Evolutionary conservation across 768 basidiomycete species (phyloP).

Genomic region (Galerina sulciceps): DNA sequence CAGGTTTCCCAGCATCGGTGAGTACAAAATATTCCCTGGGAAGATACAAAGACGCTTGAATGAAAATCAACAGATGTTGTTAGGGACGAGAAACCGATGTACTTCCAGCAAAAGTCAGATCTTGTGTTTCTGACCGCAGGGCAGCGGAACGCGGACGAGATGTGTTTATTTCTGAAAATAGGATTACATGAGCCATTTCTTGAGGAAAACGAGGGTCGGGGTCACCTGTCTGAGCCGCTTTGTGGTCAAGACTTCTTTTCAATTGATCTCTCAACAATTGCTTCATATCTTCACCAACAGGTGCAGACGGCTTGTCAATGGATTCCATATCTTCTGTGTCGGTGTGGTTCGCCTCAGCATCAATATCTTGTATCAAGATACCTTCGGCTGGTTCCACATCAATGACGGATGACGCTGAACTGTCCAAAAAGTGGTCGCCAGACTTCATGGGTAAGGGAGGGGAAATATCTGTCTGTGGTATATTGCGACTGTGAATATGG

Average conservation of each 20-base stretch:
- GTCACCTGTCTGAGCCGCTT: constrained; percentile 54
- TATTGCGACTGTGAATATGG: constrained; percentile 56
- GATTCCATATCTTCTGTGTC: constrained; percentile 54
- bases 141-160: constrained; percentile 34
- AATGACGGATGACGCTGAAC: constrained; percentile 73
- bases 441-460: constrained; percentile 23
- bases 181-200: not conserved
- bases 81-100: constrained; percentile 1
- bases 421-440: constrained; percentile 48
- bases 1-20: constrained; percentile 97
- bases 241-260: constrained; percentile 63
- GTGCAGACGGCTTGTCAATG: constrained; percentile 43
- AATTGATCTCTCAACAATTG: constrained; percentile 72
- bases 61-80: constrained; percentile 1
- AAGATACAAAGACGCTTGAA: constrained; percentile 43
- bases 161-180: constrained; percentile 30
- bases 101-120: constrained; percentile 47
- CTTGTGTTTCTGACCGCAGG: constrained; percentile 37
- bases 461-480: constrained; percentile 33
- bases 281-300: constrained; percentile 62
- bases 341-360: constrained; percentile 60
- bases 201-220: not conserved
- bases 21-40: constrained; percentile 89
- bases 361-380: constrained; percentile 72
- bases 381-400: constrained; percentile 71